Evolutionary conservation across 1,284 basidiomycete genomes (phyloP).

Genomic region (Pseudozyma tsukubaensis): DNA sequence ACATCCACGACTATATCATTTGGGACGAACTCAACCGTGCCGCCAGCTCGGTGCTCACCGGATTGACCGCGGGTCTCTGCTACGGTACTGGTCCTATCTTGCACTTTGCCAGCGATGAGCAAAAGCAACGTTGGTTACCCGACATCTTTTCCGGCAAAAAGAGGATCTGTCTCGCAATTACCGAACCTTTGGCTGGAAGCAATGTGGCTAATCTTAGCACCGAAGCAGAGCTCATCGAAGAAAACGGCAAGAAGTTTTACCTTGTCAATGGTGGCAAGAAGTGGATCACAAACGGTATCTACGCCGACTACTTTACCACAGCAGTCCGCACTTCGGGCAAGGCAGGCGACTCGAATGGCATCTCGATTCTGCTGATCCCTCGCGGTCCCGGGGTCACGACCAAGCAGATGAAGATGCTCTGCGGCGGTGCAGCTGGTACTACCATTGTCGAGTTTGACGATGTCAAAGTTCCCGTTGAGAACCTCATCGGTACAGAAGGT

Average conservation of each 20-base stretch:
- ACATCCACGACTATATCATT: constrained; percentile 61
- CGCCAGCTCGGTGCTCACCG: constrained; percentile 47
- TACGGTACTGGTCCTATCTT: constrained; percentile 52
- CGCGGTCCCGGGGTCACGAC: constrained; percentile 55
- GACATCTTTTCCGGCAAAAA: constrained; percentile 55
- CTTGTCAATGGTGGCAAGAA: constrained; percentile 69
- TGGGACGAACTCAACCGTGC: constrained; percentile 58
- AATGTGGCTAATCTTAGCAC: constrained; percentile 68
- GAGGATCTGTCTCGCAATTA: constrained; percentile 61
- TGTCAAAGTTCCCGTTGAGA: constrained; percentile 66
- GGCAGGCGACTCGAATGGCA: constrained; percentile 65
- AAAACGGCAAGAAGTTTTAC: constrained; percentile 66
- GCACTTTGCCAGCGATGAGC: constrained; percentile 54
- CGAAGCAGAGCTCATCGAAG: constrained; percentile 61
- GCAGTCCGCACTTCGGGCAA: constrained; percentile 69
- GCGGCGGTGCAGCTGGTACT: constrained; percentile 65
- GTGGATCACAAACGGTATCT: constrained; percentile 68
- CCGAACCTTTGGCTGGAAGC: constrained; percentile 65
- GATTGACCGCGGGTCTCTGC: constrained; percentile 39
- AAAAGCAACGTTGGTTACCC: constrained; percentile 54
- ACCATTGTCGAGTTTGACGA: constrained; percentile 68
- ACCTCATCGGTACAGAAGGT: constrained; percentile 67
- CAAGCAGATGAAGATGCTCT: constrained; percentile 65
- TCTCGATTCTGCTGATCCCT: constrained; percentile 68
- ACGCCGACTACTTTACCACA: constrained; percentile 64